These are phyloP conservation scores for Microsporum ferrugineum DNA, from an alignment of 2,329 filamentous ascomycete species.

Conservation along the genomic window DNA sequence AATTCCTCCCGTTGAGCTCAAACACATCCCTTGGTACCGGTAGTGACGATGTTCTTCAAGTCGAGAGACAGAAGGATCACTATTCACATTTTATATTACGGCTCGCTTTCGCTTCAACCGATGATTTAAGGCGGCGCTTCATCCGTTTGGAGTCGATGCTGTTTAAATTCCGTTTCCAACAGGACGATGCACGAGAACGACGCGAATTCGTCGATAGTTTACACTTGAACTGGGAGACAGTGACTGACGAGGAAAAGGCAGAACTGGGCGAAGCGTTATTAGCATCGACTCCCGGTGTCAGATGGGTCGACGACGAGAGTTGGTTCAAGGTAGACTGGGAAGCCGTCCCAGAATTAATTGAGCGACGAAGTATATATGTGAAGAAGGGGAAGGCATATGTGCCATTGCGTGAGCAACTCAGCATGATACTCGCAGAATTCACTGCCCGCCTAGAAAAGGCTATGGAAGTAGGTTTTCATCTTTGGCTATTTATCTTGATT, in stretches of 20 bases:
- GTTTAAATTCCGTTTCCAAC: conserved; percentile 69
- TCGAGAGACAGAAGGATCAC: conserved; percentile 85
- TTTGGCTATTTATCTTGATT: conserved; percentile 7
- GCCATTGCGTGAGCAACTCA: conserved; percentile 72
- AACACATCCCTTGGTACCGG: conserved; percentile 53
- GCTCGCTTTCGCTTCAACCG: conserved; percentile 81
- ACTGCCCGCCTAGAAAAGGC: conserved; percentile 65
- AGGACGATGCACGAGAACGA: conserved; percentile 63
- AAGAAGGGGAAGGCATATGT: conserved; percentile 81
- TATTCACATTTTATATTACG: conserved; percentile 96
- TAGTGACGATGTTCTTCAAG: conserved; percentile 44
- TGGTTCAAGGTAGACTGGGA: conserved; percentile 99
- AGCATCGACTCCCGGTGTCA: conserved; percentile 41
- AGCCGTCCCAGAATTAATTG: conserved; percentile 78
- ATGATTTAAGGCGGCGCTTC: conserved; percentile 80
- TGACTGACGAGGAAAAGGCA: conserved; percentile 69
- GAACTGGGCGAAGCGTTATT: conserved; percentile 51
- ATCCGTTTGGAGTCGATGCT: conserved; percentile 77
- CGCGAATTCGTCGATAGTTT: conserved; percentile 64
- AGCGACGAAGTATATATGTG: conserved; percentile 64
- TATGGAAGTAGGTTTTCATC: conserved; percentile 52
- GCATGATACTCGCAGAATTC: conserved; percentile 83
- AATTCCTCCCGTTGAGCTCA: conserved; percentile 69
- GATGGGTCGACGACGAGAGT: conserved; percentile 57
- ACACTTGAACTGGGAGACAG: conserved; percentile 72